These are phyloP conservation scores for Planoprotostelium fungivorum DNA, from an alignment of 78 protist species.

Conservation along the genomic window DNA sequence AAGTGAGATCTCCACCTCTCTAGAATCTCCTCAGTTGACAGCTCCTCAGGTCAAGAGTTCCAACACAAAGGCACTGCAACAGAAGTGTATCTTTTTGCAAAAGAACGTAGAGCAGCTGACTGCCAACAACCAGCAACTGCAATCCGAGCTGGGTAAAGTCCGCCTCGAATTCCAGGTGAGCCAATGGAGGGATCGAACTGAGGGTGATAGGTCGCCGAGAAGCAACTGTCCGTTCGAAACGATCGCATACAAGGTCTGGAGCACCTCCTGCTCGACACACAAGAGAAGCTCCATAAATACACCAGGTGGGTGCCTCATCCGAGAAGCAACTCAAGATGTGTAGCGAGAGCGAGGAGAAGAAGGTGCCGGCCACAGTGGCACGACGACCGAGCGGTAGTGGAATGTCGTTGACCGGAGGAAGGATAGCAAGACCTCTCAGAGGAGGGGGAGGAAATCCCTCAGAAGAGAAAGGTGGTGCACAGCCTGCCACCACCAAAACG, in stretches of 20 bases:
- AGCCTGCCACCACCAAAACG: background rate
- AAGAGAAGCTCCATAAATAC: background rate
- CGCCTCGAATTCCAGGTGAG: background rate
- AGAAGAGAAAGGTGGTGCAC: background rate
- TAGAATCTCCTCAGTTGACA: background rate
- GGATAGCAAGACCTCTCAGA: background rate
- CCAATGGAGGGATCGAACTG: background rate
- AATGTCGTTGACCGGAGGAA: background rate
- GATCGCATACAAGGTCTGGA: background rate
- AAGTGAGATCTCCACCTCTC: background rate
- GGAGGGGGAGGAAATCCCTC: background rate
- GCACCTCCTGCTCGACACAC: background rate
- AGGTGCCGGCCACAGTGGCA: background rate
- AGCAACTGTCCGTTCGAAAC: background rate
- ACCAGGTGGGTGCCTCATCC: background rate
- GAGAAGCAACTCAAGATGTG: background rate
- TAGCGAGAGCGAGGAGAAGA: background rate
- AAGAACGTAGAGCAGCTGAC: background rate
- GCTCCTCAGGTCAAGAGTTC: background rate
- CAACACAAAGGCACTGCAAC: background rate
- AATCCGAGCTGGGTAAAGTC: background rate
- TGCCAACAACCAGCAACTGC: background rate
- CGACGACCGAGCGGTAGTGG: background rate
- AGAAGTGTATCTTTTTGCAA: background rate
- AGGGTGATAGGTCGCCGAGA: background rate